Evolutionary conservation across 108 stramenopile species (phyloP).

Genomic region (Conticribra guillardii): DNA sequence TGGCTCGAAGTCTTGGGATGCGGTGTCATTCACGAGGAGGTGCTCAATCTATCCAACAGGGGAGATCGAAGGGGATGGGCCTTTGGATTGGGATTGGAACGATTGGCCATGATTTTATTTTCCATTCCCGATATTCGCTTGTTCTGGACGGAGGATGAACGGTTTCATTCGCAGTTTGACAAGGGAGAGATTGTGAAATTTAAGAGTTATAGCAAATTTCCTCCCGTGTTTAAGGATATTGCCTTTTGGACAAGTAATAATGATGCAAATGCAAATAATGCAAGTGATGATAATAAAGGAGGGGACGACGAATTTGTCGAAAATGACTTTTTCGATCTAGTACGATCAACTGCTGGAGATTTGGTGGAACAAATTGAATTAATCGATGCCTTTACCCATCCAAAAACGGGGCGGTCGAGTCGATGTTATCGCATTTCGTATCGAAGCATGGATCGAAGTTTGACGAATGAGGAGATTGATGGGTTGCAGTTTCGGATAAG

Average conservation of each 20-base stretch:
- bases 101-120: slow-evolving; percentile 97
- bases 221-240: slow-evolving; percentile 94
- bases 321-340: slow-evolving; percentile 92
- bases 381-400: slow-evolving; percentile 92
- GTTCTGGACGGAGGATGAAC: slow-evolving; percentile 93
- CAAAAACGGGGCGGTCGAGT: slow-evolving; percentile 82
- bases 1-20: slow-evolving; percentile 98
- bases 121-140: slow-evolving; percentile 97
- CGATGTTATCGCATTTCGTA: slow-evolving; percentile 95
- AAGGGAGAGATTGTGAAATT: slow-evolving; percentile 79
- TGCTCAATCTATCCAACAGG: slow-evolving; percentile 59
- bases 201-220: slow-evolving; percentile 94
- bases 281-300: slow-evolving; percentile 12
- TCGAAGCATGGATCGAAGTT: slow-evolving; percentile 94
- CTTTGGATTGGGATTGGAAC: slow-evolving; percentile 95
- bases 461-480: slow-evolving; percentile 98
- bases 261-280: background rate
- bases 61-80: slow-evolving; percentile 83
- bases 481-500: slow-evolving; percentile 85
- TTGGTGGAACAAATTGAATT: slow-evolving; percentile 89
- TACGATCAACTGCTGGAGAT: slow-evolving; percentile 93
- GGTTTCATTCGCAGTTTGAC: slow-evolving; percentile 92
- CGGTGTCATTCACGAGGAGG: slow-evolving; percentile 89
- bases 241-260: slow-evolving; percentile 77
- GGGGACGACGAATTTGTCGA: slow-evolving; percentile 53